phyloP scores from a whole-genome alignment of 129 eudicot genomes.

The Lonicera japonica region DNA sequence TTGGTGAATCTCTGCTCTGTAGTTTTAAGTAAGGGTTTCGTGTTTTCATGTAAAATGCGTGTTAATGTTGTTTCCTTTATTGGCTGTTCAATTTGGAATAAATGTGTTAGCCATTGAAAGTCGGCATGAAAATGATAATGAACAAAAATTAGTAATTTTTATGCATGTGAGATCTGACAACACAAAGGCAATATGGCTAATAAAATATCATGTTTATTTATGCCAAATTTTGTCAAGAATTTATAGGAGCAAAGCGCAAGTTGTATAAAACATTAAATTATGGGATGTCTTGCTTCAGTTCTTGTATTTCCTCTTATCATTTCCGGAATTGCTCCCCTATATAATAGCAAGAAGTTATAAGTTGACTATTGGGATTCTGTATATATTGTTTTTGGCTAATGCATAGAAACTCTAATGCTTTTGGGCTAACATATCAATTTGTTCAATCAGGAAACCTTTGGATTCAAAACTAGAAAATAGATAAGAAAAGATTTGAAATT shows the following conservation, averaged over 20 bases:
- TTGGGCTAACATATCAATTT: no score
- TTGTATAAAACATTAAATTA: no score
- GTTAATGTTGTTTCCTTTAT: background rate
- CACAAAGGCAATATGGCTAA: background rate
- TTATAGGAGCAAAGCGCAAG: background rate
- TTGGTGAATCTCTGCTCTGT: background rate
- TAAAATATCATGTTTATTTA: no score
- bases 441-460: background rate
- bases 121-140: no score
- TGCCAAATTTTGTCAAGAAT: background rate
- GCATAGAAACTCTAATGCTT: background rate
- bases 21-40: background rate
- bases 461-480: conserved; percentile 2
- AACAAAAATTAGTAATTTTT: no score
- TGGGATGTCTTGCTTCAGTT: background rate
- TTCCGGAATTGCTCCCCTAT: background rate
- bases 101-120: background rate
- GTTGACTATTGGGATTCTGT: background rate
- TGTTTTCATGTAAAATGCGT: background rate
- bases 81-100: background rate
- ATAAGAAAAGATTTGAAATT: background rate
- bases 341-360: background rate
- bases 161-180: no score
- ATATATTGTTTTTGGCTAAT: background rate
- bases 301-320: background rate